Evolutionary conservation across 257 asterid species (phyloP), one percentile per base, ranked within the genome.

Genomic region (Striga asiatica): DNA sequence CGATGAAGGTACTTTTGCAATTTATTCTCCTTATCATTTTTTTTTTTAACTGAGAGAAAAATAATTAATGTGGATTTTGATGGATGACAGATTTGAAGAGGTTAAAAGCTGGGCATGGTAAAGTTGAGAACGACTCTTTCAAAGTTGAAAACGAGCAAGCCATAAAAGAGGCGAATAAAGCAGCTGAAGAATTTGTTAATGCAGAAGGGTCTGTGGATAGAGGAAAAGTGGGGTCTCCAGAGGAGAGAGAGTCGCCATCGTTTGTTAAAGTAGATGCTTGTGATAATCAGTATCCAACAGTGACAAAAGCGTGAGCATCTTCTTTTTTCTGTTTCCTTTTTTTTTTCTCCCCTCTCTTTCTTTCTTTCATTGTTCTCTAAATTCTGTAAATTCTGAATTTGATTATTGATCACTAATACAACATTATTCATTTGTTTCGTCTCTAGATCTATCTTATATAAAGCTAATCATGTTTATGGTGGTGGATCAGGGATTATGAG

Each of bases 231-330:
- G 76, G 74, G 71, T 72, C 74, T 58, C 70, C 61, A 37, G 71
- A 63, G 62, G 81, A 75, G 66, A 72, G 58, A 56, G 83, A 73
- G 56, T 71, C 75, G 68, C 57, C 67, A 65, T 72, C 81, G 71
- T 70, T 66, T 67, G 78, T 56, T 35, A 72, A 76, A 76, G 72
- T 68, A 57, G 61, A 68, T 74, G 75, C 68, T 65, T 73, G 81
- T 79, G 73, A 71, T 61, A 61, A 70, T 62, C 67, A 69, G 70
- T 71, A 78, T 72, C 78, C 73, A 68, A 61, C 77, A 47, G 56
- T 54, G 72, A 68, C 76, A 65, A 76, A 74, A 76, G 65, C 70
- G 84, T 78, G 80, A 79, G 92, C 58, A 76, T 64, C 73, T 68
- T 58, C 35, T 54, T 58, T 73, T 76, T 73, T 76, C 45, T 52